Conservation (phyloP, 352 stramenopile genomes). For the Phytophthora sansomeana region DNA sequence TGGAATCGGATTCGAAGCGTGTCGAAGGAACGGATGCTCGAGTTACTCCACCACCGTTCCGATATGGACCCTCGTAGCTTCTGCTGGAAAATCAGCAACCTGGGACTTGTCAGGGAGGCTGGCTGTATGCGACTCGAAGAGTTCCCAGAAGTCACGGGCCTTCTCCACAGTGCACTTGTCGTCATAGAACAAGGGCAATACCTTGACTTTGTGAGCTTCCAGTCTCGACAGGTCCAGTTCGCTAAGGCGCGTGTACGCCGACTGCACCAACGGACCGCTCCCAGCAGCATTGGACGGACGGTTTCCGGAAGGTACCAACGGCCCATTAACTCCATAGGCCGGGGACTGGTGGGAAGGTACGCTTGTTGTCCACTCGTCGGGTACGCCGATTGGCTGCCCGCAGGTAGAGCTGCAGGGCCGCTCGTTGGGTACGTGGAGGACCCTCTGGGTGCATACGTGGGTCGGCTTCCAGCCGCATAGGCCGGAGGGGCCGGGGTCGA, state of each 20-base stretch:
- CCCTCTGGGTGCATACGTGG: too few species aligned
- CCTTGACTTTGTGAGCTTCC: background rate
- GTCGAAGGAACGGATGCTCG: background rate
- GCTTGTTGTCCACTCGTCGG: too few species aligned
- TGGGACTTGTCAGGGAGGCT: background rate
- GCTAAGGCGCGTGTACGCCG: background rate
- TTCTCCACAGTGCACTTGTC: slow-evolving; percentile 9
- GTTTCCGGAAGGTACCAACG: too few species aligned
- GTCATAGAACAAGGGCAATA: background rate
- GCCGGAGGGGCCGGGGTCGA: too few species aligned
- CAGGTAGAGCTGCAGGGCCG: too few species aligned
- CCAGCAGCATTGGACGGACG: too few species aligned
- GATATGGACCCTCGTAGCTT: background rate
- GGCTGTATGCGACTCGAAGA: background rate
- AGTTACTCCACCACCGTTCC: slow-evolving; percentile 8
- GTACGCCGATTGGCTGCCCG: too few species aligned
- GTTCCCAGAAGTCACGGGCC: background rate
- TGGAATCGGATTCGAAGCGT: background rate
- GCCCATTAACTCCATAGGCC: too few species aligned
- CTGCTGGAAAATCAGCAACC: slow-evolving; percentile 1
- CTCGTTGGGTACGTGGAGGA: too few species aligned
- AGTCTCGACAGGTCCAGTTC: background rate
- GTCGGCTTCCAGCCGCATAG: too few species aligned
- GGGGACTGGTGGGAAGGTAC: too few species aligned
- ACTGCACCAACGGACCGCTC: background rate